Base-by-base conservation (phyloP, 2,329 filamentous ascomycete species). In the Aspergillus pseudoglaucus region DNA sequence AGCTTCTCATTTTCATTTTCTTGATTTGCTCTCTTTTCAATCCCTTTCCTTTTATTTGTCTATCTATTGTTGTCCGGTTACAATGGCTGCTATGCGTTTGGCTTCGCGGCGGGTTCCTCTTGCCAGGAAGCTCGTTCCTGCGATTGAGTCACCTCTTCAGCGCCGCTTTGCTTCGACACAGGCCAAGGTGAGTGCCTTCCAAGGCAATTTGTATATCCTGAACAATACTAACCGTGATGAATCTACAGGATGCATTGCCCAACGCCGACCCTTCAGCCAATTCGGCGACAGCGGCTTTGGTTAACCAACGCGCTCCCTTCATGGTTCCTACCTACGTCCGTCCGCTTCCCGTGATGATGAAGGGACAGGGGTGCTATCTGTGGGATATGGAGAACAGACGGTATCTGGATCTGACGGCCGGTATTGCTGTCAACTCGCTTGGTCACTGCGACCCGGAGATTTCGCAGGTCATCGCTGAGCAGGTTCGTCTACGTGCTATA, bases 301-400 rank as follows among this genome's bases (percentile, higher is more conserved):
- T 95, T 55, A 78, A 82, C 56, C 81, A 88, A 52, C 83, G 90
- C 60, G 79, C 84, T 27, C 86, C 87, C 3, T 97, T 84, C 72
- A 97, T 98, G 91, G 87, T 98, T 23, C 85, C 90, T 2, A 98
- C 93, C 46, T 98, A 98, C 70, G 83, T 89, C 45, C 88, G 93
- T 22, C 91, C 93, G 43, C 79, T 87, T 40, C 89, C 90, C 2
- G 87, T 97, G 63, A 96, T 98, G 68, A 83, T 90, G 49, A 87
- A 84, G 66, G 93, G 90, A 54, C 76, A 89, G 64, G 93, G 93
- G 2, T 90, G 85, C 51, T 90, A 90, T 66, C 70, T 98, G 53
- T 97, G 84, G 82, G 93, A 98, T 66, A 73, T 91, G 33, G 90
- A 96, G 72, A 87, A 93, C 64, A 77, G 88, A 52, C 84, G 83